phyloP scores from a whole-genome alignment of 106 monocot genomes.

The Dactylorhiza incarnata region DNA sequence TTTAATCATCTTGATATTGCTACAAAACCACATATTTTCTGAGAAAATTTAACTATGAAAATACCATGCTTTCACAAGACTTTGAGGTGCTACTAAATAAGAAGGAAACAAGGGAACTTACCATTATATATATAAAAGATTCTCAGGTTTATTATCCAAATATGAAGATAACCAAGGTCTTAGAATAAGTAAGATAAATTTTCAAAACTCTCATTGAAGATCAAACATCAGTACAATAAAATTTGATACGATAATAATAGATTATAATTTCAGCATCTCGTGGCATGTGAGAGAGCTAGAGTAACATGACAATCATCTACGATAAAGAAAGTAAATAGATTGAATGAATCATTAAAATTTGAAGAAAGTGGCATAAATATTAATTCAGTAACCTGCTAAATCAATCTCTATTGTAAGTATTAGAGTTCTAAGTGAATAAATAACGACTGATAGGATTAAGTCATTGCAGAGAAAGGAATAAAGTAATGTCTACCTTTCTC shows the following conservation, averaged over 20 bases:
- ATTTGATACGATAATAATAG: background rate
- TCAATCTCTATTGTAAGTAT: background rate
- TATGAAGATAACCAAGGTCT: background rate
- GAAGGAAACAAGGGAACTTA: background rate
- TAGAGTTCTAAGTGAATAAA: background rate
- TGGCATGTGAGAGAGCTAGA: background rate
- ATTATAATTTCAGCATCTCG: background rate
- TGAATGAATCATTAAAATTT: no score
- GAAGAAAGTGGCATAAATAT: background rate
- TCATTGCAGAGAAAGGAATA: background rate
- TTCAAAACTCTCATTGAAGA: background rate
- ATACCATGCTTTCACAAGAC: background rate
- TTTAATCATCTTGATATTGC: background rate
- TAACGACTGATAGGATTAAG: background rate
- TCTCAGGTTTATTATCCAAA: background rate
- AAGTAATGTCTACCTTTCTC: conserved; percentile 51
- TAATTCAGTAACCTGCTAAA: background rate
- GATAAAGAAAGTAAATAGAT: background rate
- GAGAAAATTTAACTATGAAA: background rate
- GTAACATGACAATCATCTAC: background rate
- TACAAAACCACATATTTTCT: background rate
- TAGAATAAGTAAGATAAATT: background rate
- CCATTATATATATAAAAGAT: background rate
- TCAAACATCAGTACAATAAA: background rate
- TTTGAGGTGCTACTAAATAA: background rate